phyloP scores from a whole-genome alignment of 805 yeast species.

The Candida easanensis region DNA sequence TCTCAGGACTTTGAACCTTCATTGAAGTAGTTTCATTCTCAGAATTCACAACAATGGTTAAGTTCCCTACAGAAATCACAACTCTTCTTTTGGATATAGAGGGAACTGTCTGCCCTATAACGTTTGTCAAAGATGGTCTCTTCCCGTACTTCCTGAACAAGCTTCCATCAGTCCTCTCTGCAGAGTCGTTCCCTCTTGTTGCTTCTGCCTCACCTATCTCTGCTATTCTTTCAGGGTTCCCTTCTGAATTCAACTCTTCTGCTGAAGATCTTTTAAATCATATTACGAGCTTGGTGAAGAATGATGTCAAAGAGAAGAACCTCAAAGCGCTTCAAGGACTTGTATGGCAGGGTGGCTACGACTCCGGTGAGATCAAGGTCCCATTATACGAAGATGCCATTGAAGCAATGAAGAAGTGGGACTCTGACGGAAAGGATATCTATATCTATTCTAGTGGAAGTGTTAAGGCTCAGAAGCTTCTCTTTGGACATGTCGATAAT shows the following conservation, averaged over 20 bases:
- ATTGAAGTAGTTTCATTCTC: too few species aligned
- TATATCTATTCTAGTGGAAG: conserved; percentile 90
- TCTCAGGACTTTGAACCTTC: too few species aligned
- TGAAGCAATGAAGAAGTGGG: conserved; percentile 46
- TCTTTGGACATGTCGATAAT: conserved; percentile 61
- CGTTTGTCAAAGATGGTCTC: conserved; percentile 76
- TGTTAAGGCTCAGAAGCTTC: conserved; percentile 77
- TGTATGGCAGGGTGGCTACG: conserved; percentile 81
- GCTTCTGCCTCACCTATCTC: conserved; percentile 26
- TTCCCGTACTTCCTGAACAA: conserved; percentile 69
- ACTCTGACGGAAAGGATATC: conserved; percentile 31
- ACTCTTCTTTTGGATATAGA: conserved; percentile 71
- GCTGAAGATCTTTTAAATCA: conserved; percentile 39
- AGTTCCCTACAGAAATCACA: conserved; percentile 9
- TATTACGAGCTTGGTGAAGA: conserved; percentile 53
- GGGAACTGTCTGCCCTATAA: conserved; percentile 90
- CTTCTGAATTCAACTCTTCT: conserved; percentile 22
- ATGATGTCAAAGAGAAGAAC: conserved; percentile 74
- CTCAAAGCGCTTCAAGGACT: conserved; percentile 80
- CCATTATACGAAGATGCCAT: conserved; percentile 78
- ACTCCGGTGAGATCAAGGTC: conserved; percentile 69
- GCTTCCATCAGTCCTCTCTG: conserved; percentile 40
- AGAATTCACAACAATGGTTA: not conserved
- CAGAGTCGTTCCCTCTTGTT: conserved; percentile 27
- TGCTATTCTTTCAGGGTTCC: conserved; percentile 20